These are phyloP conservation scores for Rhodotorula sp. DNA, from an alignment of 1,284 basidiomycete species.

Conservation along the genomic window DNA sequence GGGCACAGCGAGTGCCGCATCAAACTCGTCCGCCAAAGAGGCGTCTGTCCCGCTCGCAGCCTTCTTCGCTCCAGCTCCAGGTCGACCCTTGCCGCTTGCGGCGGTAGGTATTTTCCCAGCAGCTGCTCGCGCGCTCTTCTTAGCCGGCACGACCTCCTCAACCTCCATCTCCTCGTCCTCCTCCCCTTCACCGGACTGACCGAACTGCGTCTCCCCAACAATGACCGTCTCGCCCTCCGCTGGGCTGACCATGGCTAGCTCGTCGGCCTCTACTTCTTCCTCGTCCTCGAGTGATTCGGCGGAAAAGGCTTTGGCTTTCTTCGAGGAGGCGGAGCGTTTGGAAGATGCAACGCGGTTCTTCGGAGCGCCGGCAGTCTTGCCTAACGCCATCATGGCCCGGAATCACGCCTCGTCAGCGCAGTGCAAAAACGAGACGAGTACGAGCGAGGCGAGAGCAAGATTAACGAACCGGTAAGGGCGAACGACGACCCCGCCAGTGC, in stretches of 20 bases:
- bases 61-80: neutral
- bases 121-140: conserved; percentile 1
- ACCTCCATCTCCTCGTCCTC: neutral
- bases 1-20: neutral
- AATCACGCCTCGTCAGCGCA: neutral
- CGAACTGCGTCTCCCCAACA: conserved; percentile 24
- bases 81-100: neutral
- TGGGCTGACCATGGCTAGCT: neutral
- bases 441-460: no score
- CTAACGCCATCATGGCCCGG: neutral
- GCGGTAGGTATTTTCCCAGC: neutral
- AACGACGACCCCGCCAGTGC: neutral
- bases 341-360: neutral
- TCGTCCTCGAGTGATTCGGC: neutral
- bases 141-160: neutral
- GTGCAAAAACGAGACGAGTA: neutral
- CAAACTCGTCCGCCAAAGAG: neutral
- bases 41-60: neutral
- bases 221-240: conserved; percentile 14
- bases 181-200: neutral
- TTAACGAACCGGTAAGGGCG: no score
- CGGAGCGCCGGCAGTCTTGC: neutral
- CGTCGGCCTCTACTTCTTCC: conserved; percentile 9
- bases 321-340: neutral
- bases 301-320: neutral